Evolutionary conservation across 768 basidiomycete species (phyloP), one percentile per base, ranked within the genome.

Genomic region (Tubosaeta sp.): DNA sequence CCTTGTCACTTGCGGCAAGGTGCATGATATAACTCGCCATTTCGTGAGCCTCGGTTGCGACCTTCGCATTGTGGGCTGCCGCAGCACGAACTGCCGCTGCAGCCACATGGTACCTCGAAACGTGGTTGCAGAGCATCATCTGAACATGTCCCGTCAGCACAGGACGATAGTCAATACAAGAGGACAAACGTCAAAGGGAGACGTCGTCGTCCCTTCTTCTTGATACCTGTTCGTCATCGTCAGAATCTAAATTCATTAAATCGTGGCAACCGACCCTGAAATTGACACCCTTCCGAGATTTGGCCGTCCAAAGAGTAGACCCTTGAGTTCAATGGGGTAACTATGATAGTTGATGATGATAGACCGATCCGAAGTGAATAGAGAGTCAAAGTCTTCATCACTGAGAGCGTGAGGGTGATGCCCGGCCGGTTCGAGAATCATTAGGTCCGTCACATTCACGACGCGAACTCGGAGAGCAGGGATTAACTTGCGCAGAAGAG

Each of bases 261-360:
- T 8, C 51, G 48, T 34, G 50, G 49, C 33, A 14, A 53, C 68
- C 46, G 34, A 75, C 55, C 86, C 85, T 38, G 74, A 75, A 33
- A 87, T 79, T 0, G 74, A 65, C n/a, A 85, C 70, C 46, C 84
- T 69, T 5, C 76, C 74, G 74, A 64, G 27, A 67, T 68, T 51
- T 13, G 74, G 76, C 8, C 85, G 72, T 3, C 82, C 85, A 35
- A 78, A 83, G 35, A 90, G 61, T 55, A 87, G 62, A 12, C 86
- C 85, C 60, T 80, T 78, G 47, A 91, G 69, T 65, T 90, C 85
- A 48, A 84, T 78, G 0, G 88, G 83, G 62, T 85, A 91, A 6
- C 88, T 85, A 67, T 93, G 91, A 71, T 88, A 93, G 71, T 91
- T 91, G 72, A 92, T 80, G 63, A 90, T 79, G 37, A 94, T 71